phyloP scores from a whole-genome alignment of 1,284 basidiomycete species.

The Ustilago crameri region DNA sequence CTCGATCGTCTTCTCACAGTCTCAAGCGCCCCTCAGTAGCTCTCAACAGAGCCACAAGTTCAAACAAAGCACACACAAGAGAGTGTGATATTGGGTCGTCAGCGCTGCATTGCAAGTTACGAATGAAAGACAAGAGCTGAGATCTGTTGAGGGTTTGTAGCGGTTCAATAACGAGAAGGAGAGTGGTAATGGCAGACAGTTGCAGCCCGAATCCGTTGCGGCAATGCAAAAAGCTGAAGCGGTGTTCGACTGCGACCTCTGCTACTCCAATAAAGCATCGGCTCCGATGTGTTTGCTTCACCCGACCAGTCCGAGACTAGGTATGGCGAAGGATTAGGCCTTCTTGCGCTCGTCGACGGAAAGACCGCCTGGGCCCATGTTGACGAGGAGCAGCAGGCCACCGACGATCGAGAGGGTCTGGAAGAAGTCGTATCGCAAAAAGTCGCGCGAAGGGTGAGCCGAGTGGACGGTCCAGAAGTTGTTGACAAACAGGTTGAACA shows the following conservation, averaged over 20 bases:
- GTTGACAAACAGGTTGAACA: constrained; percentile 92
- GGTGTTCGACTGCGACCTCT: no score
- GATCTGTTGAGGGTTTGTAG: not conserved
- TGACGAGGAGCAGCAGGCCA: constrained; percentile 93
- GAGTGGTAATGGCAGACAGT: not conserved
- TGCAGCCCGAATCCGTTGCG: no score
- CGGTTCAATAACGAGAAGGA: not conserved
- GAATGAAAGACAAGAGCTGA: not conserved
- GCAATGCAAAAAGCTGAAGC: not conserved
- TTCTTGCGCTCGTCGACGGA: constrained; percentile 99
- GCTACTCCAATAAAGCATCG: no score
- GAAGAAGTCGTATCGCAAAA: constrained; percentile 76
- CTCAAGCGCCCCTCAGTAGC: no score
- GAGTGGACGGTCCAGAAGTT: constrained; percentile 97
- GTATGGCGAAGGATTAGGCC: constrained; percentile 69
- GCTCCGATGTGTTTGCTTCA: no score
- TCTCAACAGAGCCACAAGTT: no score
- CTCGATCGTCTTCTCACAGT: no score
- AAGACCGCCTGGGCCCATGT: constrained; percentile 96
- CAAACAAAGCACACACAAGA: no score
- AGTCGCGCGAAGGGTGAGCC: constrained; percentile 93
- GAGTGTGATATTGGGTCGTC: no score
- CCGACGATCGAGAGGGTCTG: constrained; percentile 85
- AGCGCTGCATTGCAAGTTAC: constrained; percentile 4
- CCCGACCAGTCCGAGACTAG: no score